Percentiles rank a stretch among this genome's conserved stretches.
These are phyloP conservation scores for Stropharia rugosoannulata DNA, from an alignment of 768 basidiomycete species.

Conservation along the genomic window DNA sequence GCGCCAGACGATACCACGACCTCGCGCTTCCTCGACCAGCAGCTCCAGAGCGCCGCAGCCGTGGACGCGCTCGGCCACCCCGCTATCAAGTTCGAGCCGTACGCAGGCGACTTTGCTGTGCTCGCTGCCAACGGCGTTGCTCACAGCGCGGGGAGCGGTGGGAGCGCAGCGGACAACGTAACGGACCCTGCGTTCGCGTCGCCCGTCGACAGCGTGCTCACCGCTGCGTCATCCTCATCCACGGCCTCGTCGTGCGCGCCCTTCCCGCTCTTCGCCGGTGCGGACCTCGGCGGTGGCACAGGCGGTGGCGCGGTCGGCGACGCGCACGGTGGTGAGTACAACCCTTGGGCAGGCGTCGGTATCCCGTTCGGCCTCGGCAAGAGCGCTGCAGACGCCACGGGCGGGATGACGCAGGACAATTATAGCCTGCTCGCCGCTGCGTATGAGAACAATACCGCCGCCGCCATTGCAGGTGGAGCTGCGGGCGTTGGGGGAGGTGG, in stretches of 20 bases:
- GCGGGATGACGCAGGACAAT: slow-evolving; percentile 17
- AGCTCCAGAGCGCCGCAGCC: background rate
- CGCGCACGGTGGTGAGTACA: background rate
- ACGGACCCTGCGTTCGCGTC: slow-evolving; percentile 28
- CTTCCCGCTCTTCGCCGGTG: slow-evolving; percentile 17
- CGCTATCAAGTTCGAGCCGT: slow-evolving; percentile 26
- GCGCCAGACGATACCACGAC: slow-evolving; percentile 18
- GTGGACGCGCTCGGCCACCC: background rate
- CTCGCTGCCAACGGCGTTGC: background rate
- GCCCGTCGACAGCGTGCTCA: slow-evolving; percentile 29
- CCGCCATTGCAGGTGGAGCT: background rate
- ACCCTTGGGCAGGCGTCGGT: background rate
- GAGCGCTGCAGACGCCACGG: background rate
- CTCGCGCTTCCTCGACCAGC: slow-evolving; percentile 23
- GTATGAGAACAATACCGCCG: slow-evolving; percentile 10
- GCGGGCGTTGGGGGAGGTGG: slow-evolving; percentile 14
- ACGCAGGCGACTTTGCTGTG: slow-evolving; percentile 22
- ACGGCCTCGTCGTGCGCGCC: slow-evolving; percentile 23
- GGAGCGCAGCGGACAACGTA: background rate
- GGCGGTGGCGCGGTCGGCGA: background rate
- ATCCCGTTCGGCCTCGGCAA: background rate
- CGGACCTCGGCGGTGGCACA: slow-evolving; percentile 1
- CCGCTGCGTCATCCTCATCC: slow-evolving; percentile 19
- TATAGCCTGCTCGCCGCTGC: slow-evolving; percentile 16
- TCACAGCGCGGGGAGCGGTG: background rate